Evolutionary conservation across 83 land plant genomes (phyloP).

Genomic region (Larix sibirica): DNA sequence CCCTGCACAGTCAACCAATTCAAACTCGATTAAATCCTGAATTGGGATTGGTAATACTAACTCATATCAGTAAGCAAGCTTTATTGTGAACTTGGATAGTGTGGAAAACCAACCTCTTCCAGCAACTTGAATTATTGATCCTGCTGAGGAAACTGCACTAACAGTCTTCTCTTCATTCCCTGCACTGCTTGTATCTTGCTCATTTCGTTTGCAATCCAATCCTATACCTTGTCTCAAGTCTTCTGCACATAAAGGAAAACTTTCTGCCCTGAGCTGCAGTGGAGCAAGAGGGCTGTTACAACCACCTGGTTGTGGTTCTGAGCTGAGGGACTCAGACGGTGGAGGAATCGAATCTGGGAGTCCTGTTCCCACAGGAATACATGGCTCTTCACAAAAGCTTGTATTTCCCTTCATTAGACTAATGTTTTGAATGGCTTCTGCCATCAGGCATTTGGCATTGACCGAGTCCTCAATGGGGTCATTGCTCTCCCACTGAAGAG

Average conservation of each 20-base stretch:
- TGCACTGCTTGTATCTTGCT: background rate
- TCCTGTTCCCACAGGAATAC: background rate
- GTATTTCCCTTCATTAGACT: background rate
- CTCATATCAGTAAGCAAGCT: too few relatives aligned
- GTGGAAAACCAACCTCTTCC: background rate
- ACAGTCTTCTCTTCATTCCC: background rate
- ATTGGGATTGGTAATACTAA: too few relatives aligned
- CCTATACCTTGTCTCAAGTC: background rate
- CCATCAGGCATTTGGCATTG: too few relatives aligned
- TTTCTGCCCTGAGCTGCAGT: background rate
- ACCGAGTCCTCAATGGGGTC: background rate
- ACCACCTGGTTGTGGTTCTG: background rate
- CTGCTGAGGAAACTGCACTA: background rate
- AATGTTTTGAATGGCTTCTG: background rate
- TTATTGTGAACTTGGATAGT: background rate
- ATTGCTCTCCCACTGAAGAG: background rate
- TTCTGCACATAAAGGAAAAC: background rate
- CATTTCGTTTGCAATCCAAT: background rate
- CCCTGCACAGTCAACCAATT: constrained; percentile 4
- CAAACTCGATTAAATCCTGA: background rate
- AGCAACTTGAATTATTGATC: constrained; percentile 3
- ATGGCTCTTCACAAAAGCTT: too few relatives aligned
- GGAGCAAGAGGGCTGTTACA: background rate
- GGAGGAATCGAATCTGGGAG: background rate
- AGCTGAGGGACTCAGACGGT: background rate